phyloP scores from a whole-genome alignment of 345 rosid species.

The Eucalyptus albens region DNA sequence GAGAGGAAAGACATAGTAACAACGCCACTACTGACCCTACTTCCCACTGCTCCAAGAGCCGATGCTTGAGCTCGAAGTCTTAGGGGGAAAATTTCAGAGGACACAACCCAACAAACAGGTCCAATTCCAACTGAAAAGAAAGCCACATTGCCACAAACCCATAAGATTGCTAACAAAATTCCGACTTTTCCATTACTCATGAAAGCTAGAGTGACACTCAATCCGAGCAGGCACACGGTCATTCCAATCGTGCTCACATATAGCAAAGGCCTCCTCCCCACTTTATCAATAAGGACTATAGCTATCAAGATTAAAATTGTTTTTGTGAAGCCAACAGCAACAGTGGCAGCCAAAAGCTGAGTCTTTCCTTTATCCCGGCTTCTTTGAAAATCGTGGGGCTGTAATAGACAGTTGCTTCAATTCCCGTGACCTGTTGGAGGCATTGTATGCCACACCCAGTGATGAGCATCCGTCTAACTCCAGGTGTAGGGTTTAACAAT shows the following conservation, averaged over 20 bases:
- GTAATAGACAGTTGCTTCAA: conserved; percentile 58
- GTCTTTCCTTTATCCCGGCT: conserved; percentile 32
- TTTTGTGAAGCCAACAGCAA: conserved; percentile 59
- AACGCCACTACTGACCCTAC: conserved; percentile 46
- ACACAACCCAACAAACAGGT: conserved; percentile 53
- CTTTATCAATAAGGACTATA: conserved; percentile 36
- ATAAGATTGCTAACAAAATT: conserved; percentile 19
- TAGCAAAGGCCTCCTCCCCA: conserved; percentile 38
- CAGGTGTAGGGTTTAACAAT: conserved; percentile 29
- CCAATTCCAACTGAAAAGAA: conserved; percentile 64
- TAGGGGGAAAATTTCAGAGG: conserved; percentile 55
- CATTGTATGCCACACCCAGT: conserved; percentile 57
- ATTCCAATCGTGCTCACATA: conserved; percentile 31
- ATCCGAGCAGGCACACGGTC: conserved; percentile 38
- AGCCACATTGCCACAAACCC: conserved; percentile 45
- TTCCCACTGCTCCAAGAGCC: conserved; percentile 51
- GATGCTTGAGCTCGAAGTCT: conserved; percentile 63
- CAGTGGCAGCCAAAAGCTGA: conserved; percentile 50
- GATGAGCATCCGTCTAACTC: conserved; percentile 32
- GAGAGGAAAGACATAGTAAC: conserved; percentile 67
- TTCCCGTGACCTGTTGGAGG: conserved; percentile 60
- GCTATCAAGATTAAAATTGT: conserved; percentile 46
- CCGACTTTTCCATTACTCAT: conserved; percentile 17
- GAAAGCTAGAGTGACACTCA: conserved; percentile 28
- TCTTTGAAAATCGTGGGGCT: conserved; percentile 52